Conservation (phyloP, 768 basidiomycete genomes). For the Boletales sp. region DNA sequence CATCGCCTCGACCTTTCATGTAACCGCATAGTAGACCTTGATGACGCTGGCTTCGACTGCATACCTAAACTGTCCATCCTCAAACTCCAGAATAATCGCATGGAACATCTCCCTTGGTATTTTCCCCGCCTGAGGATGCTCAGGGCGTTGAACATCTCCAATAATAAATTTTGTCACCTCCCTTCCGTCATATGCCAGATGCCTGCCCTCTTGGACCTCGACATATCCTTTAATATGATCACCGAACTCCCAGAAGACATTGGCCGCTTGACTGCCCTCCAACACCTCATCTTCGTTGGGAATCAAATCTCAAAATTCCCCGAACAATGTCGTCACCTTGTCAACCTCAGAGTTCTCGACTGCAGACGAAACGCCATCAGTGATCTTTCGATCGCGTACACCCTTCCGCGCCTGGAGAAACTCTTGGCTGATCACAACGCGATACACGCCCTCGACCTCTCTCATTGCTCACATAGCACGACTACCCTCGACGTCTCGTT, state of each 20-base stretch:
- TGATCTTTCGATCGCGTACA: constrained; percentile 67
- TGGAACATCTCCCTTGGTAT: constrained; percentile 82
- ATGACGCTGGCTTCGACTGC: constrained; percentile 78
- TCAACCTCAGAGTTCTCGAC: constrained; percentile 68
- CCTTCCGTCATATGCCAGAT: constrained; percentile 76
- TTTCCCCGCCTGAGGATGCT: constrained; percentile 73
- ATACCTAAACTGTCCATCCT: constrained; percentile 68
- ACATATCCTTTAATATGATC: constrained; percentile 93
- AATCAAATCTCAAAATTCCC: constrained; percentile 80
- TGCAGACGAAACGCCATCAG: constrained; percentile 81
- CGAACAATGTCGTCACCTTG: constrained; percentile 49
- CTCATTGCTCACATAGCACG: constrained; percentile 61
- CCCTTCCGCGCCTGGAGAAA: constrained; percentile 62
- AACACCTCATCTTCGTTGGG: constrained; percentile 77
- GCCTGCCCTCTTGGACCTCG: constrained; percentile 73
- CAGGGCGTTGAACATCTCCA: constrained; percentile 85
- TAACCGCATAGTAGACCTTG: constrained; percentile 86
- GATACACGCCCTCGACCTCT: constrained; percentile 76
- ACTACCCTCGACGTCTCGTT: constrained; percentile 67
- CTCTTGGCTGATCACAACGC: constrained; percentile 82
- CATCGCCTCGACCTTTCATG: constrained; percentile 84
- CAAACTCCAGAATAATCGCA: constrained; percentile 85
- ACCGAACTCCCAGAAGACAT: constrained; percentile 77
- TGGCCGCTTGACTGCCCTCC: constrained; percentile 62
- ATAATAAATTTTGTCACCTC: constrained; percentile 83